A percentile compares a stretch with the other conserved stretches of the same genome.
These are phyloP conservation scores for Rhodotorula taiwanensis DNA, from an alignment of 768 basidiomycete species.

Conservation along the genomic window DNA sequence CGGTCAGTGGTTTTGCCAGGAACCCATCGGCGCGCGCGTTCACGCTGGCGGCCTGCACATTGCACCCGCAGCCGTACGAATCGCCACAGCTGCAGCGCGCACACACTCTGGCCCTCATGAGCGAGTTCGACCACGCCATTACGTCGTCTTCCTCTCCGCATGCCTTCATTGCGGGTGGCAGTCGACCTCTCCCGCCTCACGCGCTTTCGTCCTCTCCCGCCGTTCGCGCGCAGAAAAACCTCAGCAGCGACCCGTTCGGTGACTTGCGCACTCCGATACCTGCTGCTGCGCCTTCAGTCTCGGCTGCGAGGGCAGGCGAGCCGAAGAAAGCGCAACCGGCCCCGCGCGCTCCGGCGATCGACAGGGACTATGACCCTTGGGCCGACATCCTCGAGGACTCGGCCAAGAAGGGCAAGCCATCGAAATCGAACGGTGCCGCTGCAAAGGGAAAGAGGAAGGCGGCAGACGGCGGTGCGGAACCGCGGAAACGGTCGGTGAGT, in stretches of 20 bases:
- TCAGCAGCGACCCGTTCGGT: background rate
- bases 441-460: too few relatives aligned
- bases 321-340: background rate
- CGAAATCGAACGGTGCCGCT: too few relatives aligned
- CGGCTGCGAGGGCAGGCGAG: background rate
- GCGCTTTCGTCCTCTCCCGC: background rate
- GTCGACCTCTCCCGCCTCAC: background rate
- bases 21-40: too few relatives aligned
- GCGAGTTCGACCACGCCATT: background rate
- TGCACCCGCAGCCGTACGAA: too few relatives aligned
- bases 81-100: background rate
- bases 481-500: background rate
- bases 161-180: slow-evolving; percentile 2
- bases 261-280: background rate
- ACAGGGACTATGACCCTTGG: slow-evolving; percentile 12
- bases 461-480: slow-evolving; percentile 1
- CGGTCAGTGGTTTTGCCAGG: too few relatives aligned
- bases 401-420: too few relatives aligned
- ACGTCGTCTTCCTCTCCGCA: background rate
- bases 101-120: background rate
- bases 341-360: background rate
- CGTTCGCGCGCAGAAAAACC: background rate
- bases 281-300: too few relatives aligned
- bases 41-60: too few relatives aligned
- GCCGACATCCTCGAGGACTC: background rate